phyloP scores from a whole-genome alignment of 2,329 filamentous ascomycete genomes.

The Rasamsonia emersonii region DNA sequence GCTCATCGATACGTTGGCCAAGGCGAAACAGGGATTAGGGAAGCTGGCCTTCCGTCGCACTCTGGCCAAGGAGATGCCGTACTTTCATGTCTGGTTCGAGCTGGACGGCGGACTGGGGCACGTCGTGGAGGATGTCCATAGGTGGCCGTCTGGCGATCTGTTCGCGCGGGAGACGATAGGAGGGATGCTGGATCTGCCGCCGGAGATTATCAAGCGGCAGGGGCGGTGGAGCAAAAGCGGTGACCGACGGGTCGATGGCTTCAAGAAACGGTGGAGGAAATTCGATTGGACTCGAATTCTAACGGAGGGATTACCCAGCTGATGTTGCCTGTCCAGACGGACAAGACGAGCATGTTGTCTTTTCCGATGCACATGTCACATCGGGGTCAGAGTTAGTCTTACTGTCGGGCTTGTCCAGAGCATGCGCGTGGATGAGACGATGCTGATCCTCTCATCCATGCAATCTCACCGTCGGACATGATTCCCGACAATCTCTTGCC shows the following conservation, averaged over 20 bases:
- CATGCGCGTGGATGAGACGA: too few relatives aligned
- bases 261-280: slow-evolving; percentile 77
- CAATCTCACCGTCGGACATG: too few relatives aligned
- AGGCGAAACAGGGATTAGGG: slow-evolving; percentile 56
- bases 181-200: slow-evolving; percentile 78
- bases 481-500: too few relatives aligned
- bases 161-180: slow-evolving; percentile 89
- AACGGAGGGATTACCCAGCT: slow-evolving; percentile 35
- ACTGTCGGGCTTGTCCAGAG: too few relatives aligned
- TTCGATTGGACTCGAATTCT: slow-evolving; percentile 78
- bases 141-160: slow-evolving; percentile 84
- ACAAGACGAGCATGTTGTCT: too few relatives aligned
- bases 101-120: slow-evolving; percentile 89
- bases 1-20: slow-evolving; percentile 71
- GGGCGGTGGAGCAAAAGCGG: slow-evolving; percentile 71
- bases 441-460: too few relatives aligned
- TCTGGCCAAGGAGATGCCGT: slow-evolving; percentile 92
- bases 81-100: slow-evolving; percentile 95
- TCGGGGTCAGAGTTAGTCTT: too few relatives aligned
- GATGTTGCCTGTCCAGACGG: too few relatives aligned
- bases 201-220: slow-evolving; percentile 80
- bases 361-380: too few relatives aligned
- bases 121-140: slow-evolving; percentile 73
- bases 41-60: slow-evolving; percentile 72
- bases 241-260: slow-evolving; percentile 60